Conservation (phyloP, 2,329 filamentous ascomycete genomes). For the Sporothrix schenckii region DNA sequence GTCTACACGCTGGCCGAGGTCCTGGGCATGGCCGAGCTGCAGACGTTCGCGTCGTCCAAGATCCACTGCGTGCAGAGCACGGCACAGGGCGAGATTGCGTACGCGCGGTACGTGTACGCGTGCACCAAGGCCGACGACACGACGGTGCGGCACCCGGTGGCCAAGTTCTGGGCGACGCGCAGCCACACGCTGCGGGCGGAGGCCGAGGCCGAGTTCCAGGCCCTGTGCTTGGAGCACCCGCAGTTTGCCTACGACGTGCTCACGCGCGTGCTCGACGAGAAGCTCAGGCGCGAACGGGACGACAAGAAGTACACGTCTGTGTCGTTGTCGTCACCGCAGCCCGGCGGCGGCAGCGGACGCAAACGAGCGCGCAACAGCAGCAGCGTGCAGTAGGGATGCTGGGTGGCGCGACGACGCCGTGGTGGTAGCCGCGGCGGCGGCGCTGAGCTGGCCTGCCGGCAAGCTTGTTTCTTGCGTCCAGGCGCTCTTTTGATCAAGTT, state of each 20-base stretch:
- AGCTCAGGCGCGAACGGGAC: constrained; percentile 65
- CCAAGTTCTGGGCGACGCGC: constrained; percentile 85
- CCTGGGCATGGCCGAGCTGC: constrained; percentile 68
- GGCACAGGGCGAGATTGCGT: constrained; percentile 85
- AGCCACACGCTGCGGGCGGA: constrained; percentile 81
- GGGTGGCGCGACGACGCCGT: background rate
- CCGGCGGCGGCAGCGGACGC: constrained; percentile 55
- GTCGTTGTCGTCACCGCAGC: constrained; percentile 34
- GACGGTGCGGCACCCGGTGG: constrained; percentile 77
- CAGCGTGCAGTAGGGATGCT: constrained; percentile 22
- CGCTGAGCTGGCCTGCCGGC: background rate
- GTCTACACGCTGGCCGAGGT: constrained; percentile 88
- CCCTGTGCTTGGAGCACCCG: constrained; percentile 83
- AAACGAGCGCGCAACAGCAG: constrained; percentile 60
- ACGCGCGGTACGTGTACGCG: constrained; percentile 87
- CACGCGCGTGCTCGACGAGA: constrained; percentile 66
- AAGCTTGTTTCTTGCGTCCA: background rate
- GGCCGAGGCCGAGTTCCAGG: constrained; percentile 81
- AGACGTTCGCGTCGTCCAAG: constrained; percentile 79
- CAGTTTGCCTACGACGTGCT: constrained; percentile 94
- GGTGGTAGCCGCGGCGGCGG: background rate
- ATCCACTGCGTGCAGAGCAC: constrained; percentile 90
- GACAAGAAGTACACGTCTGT: constrained; percentile 59
- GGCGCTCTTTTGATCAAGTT: background rate
- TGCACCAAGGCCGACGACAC: constrained; percentile 70